phyloP scores from a whole-genome alignment of 2,329 filamentous ascomycete species.

The Xylaria sp. region DNA sequence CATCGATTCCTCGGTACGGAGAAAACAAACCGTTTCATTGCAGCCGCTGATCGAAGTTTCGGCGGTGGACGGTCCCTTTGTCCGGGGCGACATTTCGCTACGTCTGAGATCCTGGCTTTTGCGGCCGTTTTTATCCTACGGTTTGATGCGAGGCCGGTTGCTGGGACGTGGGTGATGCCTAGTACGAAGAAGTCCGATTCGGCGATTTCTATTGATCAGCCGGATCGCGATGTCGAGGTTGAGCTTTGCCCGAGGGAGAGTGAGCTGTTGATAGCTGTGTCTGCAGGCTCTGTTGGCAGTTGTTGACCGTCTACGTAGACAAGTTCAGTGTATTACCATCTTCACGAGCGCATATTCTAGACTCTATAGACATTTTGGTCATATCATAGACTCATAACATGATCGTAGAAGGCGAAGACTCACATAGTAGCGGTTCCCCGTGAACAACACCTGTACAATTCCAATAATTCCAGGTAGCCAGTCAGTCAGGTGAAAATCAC shows the following conservation, averaged over 20 bases:
- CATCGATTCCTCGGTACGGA: constrained; percentile 1
- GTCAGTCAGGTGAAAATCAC: too few relatives aligned
- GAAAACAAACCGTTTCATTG: constrained; percentile 4
- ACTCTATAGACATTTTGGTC: too few relatives aligned
- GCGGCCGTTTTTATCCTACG: constrained; percentile 9
- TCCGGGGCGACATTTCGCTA: constrained; percentile 17
- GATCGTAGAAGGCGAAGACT: too few relatives aligned
- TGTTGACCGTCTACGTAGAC: too few relatives aligned
- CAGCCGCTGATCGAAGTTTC: constrained; percentile 16
- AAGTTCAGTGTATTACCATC: too few relatives aligned
- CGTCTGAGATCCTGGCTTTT: constrained; percentile 14
- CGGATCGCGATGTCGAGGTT: constrained; percentile 1
- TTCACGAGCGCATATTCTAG: too few relatives aligned
- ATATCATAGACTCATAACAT: too few relatives aligned
- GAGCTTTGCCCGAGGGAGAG: neutral
- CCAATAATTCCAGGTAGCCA: too few relatives aligned
- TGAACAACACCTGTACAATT: too few relatives aligned
- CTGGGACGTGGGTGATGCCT: neutral
- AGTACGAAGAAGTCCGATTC: neutral
- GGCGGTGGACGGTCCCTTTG: constrained; percentile 17
- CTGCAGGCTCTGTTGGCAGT: neutral
- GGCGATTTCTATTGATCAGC: neutral
- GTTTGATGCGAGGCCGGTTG: constrained; percentile 4
- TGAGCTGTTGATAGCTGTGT: neutral
- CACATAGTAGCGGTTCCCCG: too few relatives aligned